Conservation (phyloP, 2,329 filamentous ascomycete genomes). For the Neonectria neomacrospora region DNA sequence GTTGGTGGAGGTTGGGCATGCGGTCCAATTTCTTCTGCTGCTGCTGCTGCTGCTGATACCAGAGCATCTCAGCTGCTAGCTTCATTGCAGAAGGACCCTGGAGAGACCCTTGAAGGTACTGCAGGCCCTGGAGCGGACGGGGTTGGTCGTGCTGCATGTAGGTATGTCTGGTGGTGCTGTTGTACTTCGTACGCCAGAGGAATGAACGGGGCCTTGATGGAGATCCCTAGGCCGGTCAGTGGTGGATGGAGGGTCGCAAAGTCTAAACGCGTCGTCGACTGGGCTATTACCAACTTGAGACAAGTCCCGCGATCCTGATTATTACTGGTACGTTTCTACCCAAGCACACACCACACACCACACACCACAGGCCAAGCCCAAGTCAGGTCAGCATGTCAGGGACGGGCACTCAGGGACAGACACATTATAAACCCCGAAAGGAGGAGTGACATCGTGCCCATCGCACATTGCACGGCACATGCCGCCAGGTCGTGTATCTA, state of each 20-base stretch:
- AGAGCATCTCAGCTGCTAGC: conserved; percentile 15
- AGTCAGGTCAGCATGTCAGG: conserved; percentile 20
- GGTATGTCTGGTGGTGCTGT: conserved; percentile 17
- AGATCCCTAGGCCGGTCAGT: conserved; percentile 26
- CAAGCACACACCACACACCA: conserved; percentile 29
- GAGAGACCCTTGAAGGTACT: conserved; percentile 7
- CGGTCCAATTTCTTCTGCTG: conserved; percentile 20
- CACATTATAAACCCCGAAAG: conserved; percentile 11
- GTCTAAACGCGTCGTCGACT: conserved; percentile 39
- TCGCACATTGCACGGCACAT: conserved; percentile 9
- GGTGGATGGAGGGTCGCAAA: conserved; percentile 33
- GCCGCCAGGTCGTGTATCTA: conserved; percentile 1
- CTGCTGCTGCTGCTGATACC: conserved; percentile 11
- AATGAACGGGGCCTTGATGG: conserved; percentile 34
- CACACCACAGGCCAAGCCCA: conserved; percentile 18
- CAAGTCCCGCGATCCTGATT: conserved; percentile 40
- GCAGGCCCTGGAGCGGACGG: conserved; percentile 4
- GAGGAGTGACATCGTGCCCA: conserved; percentile 1
- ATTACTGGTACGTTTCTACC: conserved; percentile 38
- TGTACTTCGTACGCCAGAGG: conserved; percentile 18
- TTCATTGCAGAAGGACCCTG: conserved; percentile 19
- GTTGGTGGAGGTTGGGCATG: conserved; percentile 25
- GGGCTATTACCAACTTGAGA: conserved; percentile 43
- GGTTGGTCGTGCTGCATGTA: conserved; percentile 21
- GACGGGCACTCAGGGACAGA: conserved; percentile 5